These are phyloP conservation scores for Rosa persica DNA, from an alignment of 306 rosid species.

Conservation along the genomic window DNA sequence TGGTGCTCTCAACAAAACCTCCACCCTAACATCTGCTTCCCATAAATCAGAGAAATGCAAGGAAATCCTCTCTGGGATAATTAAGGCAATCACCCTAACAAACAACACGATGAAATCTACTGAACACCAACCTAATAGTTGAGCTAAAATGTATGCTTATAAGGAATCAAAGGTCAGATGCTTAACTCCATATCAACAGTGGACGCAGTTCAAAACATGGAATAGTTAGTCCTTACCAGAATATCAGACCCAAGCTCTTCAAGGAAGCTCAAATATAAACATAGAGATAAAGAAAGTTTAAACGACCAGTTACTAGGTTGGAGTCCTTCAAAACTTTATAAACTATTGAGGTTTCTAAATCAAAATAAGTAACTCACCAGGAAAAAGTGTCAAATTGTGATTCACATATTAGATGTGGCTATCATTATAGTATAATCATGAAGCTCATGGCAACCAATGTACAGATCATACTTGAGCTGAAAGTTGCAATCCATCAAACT, in stretches of 20 bases:
- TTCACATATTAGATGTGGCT: neutral
- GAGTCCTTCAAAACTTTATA: neutral
- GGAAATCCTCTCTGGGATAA: slow-evolving; percentile 44
- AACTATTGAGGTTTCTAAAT: neutral
- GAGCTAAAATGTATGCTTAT: neutral
- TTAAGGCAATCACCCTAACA: slow-evolving; percentile 19
- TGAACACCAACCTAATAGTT: slow-evolving; percentile 16
- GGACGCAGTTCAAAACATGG: neutral
- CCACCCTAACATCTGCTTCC: slow-evolving; percentile 19
- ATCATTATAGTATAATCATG: neutral
- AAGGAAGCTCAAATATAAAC: neutral
- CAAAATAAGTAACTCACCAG: neutral
- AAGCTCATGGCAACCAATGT: neutral
- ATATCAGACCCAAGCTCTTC: neutral
- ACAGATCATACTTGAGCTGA: slow-evolving; percentile 1
- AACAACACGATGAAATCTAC: neutral
- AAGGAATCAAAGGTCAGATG: neutral
- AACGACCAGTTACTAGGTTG: neutral
- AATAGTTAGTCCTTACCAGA: neutral
- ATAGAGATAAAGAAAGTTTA: neutral
- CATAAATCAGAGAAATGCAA: slow-evolving; percentile 43
- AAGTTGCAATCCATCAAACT: neutral
- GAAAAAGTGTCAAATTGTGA: neutral
- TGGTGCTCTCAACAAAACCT: slow-evolving; percentile 29
- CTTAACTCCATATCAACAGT: neutral